Evolutionary conservation across 2,329 filamentous ascomycete species (phyloP).

Genomic region (Cephalotrichum gorgonifer): DNA sequence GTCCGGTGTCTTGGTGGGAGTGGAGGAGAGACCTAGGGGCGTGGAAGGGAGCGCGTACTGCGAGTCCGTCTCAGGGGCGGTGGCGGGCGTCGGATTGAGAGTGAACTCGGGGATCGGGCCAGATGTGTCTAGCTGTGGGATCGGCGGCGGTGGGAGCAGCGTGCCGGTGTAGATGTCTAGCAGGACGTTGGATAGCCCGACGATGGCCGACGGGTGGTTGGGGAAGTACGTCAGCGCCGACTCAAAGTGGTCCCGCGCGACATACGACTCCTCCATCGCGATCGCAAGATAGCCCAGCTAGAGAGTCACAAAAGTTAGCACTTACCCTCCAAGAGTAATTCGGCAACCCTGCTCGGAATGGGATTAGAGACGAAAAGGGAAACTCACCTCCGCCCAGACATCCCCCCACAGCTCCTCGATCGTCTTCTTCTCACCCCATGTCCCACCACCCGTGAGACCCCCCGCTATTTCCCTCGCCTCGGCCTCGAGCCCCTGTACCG

Average conservation of each 20-base stretch:
- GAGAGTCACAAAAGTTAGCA: constrained; percentile 17
- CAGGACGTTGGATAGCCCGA: constrained; percentile 75
- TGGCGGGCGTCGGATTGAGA: constrained; percentile 5
- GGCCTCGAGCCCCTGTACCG: constrained; percentile 61
- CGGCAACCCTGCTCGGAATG: too few relatives aligned
- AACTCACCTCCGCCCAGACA: constrained; percentile 66
- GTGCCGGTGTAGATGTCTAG: constrained; percentile 73
- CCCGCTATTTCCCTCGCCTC: constrained; percentile 55
- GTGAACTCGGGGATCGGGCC: constrained; percentile 5
- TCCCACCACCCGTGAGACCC: constrained; percentile 49
- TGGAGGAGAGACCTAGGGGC: constrained; percentile 31
- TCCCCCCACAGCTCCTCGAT: constrained; percentile 80
- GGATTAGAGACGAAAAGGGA: neutral
- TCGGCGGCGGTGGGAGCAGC: constrained; percentile 47
- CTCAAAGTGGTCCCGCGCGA: constrained; percentile 71
- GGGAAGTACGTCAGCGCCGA: constrained; percentile 68
- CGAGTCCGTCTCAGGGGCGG: constrained; percentile 5
- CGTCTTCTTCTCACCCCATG: constrained; percentile 73
- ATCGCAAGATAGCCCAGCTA: constrained; percentile 59
- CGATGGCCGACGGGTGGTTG: constrained; percentile 69
- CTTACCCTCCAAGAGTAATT: neutral
- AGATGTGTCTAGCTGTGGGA: constrained; percentile 28
- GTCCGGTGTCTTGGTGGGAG: constrained; percentile 1
- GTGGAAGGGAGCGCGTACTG: constrained; percentile 24
- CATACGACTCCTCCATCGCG: constrained; percentile 51